Conservation (phyloP, 1,139 yeast species). For the Keqinozyma sinolaborantium region DNA sequence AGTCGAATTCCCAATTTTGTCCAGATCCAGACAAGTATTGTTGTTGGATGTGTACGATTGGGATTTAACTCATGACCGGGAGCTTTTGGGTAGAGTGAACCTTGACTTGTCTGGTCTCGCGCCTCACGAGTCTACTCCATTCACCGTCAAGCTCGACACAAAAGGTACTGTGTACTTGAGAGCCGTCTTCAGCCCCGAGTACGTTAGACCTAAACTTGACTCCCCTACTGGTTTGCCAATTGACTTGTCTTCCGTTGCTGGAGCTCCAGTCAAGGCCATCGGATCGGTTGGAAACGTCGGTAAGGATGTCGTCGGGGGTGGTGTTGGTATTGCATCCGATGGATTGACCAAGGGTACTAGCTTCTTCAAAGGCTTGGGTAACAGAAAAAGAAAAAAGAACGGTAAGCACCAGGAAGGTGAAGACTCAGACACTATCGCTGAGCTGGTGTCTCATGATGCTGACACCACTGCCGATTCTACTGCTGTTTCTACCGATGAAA, state of each 20-base stretch:
- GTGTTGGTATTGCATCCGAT: slow-evolving; percentile 31
- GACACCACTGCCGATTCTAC: too few species aligned
- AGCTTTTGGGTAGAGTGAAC: slow-evolving; percentile 49
- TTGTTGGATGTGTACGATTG: slow-evolving; percentile 60
- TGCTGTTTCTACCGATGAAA: too few species aligned
- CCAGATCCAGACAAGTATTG: slow-evolving; percentile 55
- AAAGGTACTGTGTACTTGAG: slow-evolving; percentile 56
- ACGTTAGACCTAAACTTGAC: slow-evolving; percentile 56
- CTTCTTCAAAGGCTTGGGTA: slow-evolving; percentile 32
- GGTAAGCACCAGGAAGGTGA: too few species aligned
- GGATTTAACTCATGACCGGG: slow-evolving; percentile 73
- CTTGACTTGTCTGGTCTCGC: slow-evolving; percentile 49
- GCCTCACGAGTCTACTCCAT: slow-evolving; percentile 41
- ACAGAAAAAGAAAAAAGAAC: slow-evolving; percentile 19
- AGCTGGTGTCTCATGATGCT: too few species aligned
- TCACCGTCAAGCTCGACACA: slow-evolving; percentile 51
- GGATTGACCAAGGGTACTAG: slow-evolving; percentile 46
- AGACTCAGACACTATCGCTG: too few species aligned
- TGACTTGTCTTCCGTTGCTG: slow-evolving; percentile 37
- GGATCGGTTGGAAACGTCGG: slow-evolving; percentile 38
- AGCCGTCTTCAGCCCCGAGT: slow-evolving; percentile 62
- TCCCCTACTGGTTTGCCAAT: slow-evolving; percentile 38
- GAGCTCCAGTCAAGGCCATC: slow-evolving; percentile 46
- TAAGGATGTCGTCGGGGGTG: slow-evolving; percentile 28
- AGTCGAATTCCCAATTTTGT: slow-evolving; percentile 53